A percentile compares a stretch with the other conserved stretches of the same genome.
Conservation (phyloP, 108 stramenopile species). For the Hondaea fermentalgiana region DNA sequence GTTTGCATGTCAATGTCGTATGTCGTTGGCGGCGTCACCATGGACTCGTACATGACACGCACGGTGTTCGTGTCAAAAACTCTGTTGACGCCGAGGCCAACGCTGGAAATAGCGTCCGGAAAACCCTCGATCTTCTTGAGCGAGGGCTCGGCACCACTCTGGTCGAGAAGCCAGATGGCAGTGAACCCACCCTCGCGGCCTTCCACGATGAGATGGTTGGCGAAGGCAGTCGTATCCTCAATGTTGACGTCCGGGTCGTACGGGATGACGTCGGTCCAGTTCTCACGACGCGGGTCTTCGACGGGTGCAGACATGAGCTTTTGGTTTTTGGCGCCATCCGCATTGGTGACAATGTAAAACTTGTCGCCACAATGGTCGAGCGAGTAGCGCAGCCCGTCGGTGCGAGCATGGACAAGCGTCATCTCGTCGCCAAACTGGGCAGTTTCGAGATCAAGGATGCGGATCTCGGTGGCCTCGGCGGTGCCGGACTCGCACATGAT, state of each 20-base stretch:
- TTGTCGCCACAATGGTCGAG: slow-evolving; percentile 12
- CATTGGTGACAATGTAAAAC: slow-evolving; percentile 52
- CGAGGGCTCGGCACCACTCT: background rate
- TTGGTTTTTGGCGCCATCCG: slow-evolving; percentile 40
- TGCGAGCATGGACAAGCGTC: background rate
- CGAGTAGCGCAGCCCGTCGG: slow-evolving; percentile 26
- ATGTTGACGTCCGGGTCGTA: slow-evolving; percentile 41
- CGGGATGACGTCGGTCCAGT: slow-evolving; percentile 43
- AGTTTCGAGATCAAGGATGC: slow-evolving; percentile 25
- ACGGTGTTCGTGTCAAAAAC: slow-evolving; percentile 65
- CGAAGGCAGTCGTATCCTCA: slow-evolving; percentile 46
- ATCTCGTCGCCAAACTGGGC: background rate
- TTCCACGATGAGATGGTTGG: slow-evolving; percentile 47
- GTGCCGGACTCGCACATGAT: slow-evolving; percentile 21
- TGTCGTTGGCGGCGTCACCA: slow-evolving; percentile 63
- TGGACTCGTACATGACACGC: slow-evolving; percentile 66
- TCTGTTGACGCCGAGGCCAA: slow-evolving; percentile 52
- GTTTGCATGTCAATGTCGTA: slow-evolving; percentile 44
- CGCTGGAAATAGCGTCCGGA: slow-evolving; percentile 69
- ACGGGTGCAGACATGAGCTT: slow-evolving; percentile 29
- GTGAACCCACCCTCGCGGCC: slow-evolving; percentile 38
- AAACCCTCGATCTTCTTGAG: slow-evolving; percentile 38
- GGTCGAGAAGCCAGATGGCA: slow-evolving; percentile 29
- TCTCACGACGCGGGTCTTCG: slow-evolving; percentile 15
- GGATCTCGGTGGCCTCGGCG: slow-evolving; percentile 76